phyloP scores from a whole-genome alignment of 768 basidiomycete genomes.

The Leucogyrophana mollusca region DNA sequence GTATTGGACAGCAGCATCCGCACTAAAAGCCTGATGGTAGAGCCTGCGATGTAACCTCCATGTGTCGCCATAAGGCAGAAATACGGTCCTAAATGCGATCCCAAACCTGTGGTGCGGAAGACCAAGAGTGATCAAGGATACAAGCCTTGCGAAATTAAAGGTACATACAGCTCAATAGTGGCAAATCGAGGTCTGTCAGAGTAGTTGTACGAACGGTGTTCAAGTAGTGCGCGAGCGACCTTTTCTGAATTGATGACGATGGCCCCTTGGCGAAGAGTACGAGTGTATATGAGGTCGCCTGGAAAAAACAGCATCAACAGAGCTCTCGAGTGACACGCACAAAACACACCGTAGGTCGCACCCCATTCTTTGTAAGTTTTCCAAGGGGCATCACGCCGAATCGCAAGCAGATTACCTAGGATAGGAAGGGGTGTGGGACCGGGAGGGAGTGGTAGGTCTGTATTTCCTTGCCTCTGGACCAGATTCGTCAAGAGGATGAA shows the following conservation, averaged over 20 bases:
- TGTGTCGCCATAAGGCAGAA: slow-evolving; percentile 31
- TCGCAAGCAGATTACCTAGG: slow-evolving; percentile 1
- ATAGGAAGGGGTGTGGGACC: slow-evolving; percentile 4
- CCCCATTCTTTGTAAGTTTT: slow-evolving; percentile 1
- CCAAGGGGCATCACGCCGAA: slow-evolving; percentile 2
- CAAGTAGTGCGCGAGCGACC: slow-evolving; percentile 38
- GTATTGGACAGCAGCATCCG: slow-evolving; percentile 7
- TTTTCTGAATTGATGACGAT: slow-evolving; percentile 40
- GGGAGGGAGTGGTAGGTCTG: not conserved
- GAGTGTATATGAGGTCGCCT: slow-evolving; percentile 44
- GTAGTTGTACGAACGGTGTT: slow-evolving; percentile 41
- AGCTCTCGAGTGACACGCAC: no score
- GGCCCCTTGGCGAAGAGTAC: slow-evolving; percentile 40
- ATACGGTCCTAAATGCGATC: slow-evolving; percentile 39
- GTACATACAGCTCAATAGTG: slow-evolving; percentile 38
- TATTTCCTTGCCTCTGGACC: no score
- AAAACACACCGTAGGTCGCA: slow-evolving; percentile 1
- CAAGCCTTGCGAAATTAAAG: not conserved
- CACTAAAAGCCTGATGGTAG: slow-evolving; percentile 19
- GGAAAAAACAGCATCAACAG: no score
- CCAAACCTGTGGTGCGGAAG: slow-evolving; percentile 38
- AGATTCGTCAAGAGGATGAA: no score
- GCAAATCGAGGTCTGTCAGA: slow-evolving; percentile 36
- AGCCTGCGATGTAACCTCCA: slow-evolving; percentile 32
- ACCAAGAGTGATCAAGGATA: not conserved